These are phyloP conservation scores for Albugo laibachii DNA, from an alignment of 352 stramenopile genomes.

Conservation along the genomic window DNA sequence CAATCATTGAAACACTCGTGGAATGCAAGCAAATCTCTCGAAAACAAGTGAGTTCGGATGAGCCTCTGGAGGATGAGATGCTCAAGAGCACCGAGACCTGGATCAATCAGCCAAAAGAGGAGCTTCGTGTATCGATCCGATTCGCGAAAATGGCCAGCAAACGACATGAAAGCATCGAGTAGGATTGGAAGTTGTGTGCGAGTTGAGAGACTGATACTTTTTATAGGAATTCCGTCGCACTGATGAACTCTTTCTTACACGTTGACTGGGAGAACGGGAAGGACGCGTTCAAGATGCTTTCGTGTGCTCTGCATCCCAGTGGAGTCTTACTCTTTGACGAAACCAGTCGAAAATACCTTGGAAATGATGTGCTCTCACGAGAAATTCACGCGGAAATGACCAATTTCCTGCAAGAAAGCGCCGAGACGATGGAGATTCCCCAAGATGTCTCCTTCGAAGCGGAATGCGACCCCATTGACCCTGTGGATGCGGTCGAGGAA, in stretches of 20 bases:
- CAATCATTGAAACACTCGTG: constrained; percentile 35
- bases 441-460: not conserved
- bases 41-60: too few relatives aligned
- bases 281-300: constrained; percentile 59
- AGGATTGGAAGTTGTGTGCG: not conserved
- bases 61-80: constrained; percentile 19
- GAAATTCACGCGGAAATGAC: constrained; percentile 3
- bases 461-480: not conserved
- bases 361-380: constrained; percentile 8
- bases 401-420: not conserved
- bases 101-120: not conserved
- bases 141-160: constrained; percentile 13
- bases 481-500: not conserved
- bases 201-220: too few relatives aligned
- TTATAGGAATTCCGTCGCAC: constrained; percentile 16
- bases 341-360: constrained; percentile 47
- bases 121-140: constrained; percentile 24
- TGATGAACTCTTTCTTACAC: constrained; percentile 64
- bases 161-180: constrained; percentile 7
- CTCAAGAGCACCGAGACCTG: constrained; percentile 14
- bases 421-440: not conserved
- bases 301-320: constrained; percentile 45
- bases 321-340: constrained; percentile 66
- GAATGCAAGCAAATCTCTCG: constrained; percentile 28
- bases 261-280: constrained; percentile 62